Evolutionary conservation across 2,329 filamentous ascomycete genomes (phyloP).

Genomic region (Botryotinia convoluta): DNA sequence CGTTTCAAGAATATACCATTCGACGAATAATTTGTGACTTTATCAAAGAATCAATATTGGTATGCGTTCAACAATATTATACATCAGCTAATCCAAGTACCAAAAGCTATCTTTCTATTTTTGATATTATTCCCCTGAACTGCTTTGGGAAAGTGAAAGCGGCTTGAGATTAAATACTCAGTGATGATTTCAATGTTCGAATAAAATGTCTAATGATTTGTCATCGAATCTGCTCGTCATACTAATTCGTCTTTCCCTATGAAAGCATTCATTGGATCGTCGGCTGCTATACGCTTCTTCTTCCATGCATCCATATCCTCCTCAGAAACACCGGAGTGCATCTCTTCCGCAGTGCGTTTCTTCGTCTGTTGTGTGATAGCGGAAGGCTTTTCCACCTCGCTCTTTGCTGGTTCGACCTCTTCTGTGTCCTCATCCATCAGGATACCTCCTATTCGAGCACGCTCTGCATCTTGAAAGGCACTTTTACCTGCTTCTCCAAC

Average conservation of each 20-base stretch:
- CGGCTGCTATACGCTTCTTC: constrained; percentile 66
- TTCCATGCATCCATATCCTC: constrained; percentile 86
- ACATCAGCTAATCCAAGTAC: background rate
- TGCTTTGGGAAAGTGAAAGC: background rate
- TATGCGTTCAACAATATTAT: background rate
- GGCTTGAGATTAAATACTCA: background rate
- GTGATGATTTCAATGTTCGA: background rate
- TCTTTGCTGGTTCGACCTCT: constrained; percentile 34
- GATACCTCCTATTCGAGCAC: constrained; percentile 48
- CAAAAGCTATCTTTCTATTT: background rate
- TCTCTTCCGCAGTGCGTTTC: constrained; percentile 75
- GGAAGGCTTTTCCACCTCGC: constrained; percentile 38
- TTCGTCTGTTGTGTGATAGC: constrained; percentile 43
- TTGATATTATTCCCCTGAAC: background rate
- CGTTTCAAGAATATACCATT: background rate
- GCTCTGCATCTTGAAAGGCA: constrained; percentile 76
- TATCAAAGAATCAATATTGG: background rate
- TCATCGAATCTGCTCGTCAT: background rate
- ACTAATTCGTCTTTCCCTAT: constrained; percentile 58
- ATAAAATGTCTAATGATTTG: background rate
- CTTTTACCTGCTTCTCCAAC: constrained; percentile 84
- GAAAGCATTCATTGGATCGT: constrained; percentile 85
- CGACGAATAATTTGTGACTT: background rate
- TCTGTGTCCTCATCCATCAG: constrained; percentile 33
- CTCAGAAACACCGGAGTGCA: constrained; percentile 74